phyloP scores from a whole-genome alignment of 164 flowering plant species.

The Umbilicus rupestris region DNA sequence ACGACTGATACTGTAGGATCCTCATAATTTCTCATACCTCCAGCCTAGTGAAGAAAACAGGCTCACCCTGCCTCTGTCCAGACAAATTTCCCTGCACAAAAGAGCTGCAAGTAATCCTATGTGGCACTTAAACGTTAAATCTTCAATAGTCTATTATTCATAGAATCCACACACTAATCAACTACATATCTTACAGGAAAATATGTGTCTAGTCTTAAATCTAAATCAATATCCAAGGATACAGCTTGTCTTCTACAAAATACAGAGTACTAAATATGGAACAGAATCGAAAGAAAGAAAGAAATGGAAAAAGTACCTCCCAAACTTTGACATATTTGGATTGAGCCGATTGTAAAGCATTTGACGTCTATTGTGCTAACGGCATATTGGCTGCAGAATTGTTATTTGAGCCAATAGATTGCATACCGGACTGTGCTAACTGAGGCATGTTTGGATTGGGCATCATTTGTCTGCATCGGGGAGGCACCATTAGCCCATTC shows the following conservation, averaged over 20 bases:
- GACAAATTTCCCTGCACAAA: conserved; percentile 53
- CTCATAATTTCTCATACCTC: conserved; percentile 40
- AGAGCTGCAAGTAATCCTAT: neutral
- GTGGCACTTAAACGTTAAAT: neutral
- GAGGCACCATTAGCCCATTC: conserved; percentile 36
- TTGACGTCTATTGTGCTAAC: conserved; percentile 52
- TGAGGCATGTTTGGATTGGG: conserved; percentile 86
- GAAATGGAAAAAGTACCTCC: conserved; percentile 49
- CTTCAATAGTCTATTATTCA: neutral
- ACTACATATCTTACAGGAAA: neutral
- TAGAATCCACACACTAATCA: conserved; percentile 8
- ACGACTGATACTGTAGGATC: neutral
- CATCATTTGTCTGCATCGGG: conserved; percentile 74
- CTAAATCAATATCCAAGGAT: neutral
- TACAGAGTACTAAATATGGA: neutral
- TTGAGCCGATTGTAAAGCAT: conserved; percentile 48
- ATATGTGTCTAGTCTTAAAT: too few relatives aligned
- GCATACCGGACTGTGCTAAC: conserved; percentile 54
- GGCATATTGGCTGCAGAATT: conserved; percentile 50
- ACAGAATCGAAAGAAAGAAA: neutral
- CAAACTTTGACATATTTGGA: conserved; percentile 87
- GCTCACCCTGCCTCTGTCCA: conserved; percentile 74
- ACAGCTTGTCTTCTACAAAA: neutral
- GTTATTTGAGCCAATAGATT: conserved; percentile 36
- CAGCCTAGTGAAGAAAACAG: conserved; percentile 72